These are phyloP conservation scores for Acephala macrosclerotiorum DNA, from an alignment of 2,329 filamentous ascomycete species.

Conservation along the genomic window DNA sequence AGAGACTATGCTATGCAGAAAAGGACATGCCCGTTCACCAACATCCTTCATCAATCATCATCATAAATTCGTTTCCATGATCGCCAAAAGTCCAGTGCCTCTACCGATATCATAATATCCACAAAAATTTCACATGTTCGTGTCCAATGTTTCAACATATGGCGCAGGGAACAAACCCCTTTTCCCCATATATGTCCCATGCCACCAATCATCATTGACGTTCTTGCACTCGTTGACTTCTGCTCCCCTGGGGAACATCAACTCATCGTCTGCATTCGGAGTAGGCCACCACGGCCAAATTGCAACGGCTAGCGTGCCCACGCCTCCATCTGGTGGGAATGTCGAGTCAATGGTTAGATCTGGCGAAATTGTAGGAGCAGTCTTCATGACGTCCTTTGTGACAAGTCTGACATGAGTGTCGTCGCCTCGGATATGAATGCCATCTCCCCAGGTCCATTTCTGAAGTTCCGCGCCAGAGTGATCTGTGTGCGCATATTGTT, in stretches of 20 bases:
- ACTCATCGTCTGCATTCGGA: constrained; percentile 69
- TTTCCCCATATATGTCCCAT: constrained; percentile 82
- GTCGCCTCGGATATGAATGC: constrained; percentile 38
- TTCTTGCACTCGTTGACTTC: constrained; percentile 85
- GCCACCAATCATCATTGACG: constrained; percentile 90
- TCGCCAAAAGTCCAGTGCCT: neutral
- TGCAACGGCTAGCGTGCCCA: constrained; percentile 69
- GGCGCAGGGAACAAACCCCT: constrained; percentile 82
- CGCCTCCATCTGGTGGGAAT: constrained; percentile 80
- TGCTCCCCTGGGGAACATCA: constrained; percentile 83
- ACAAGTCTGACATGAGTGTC: constrained; percentile 56
- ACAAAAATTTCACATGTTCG: neutral
- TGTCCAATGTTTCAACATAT: constrained; percentile 66
- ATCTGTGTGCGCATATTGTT: constrained; percentile 48
- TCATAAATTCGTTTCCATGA: constrained; percentile 3
- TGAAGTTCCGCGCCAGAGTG: constrained; percentile 48
- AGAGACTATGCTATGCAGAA: neutral
- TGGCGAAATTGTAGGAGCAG: constrained; percentile 43
- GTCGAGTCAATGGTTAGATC: constrained; percentile 33
- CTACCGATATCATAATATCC: neutral
- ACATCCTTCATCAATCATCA: constrained; percentile 5
- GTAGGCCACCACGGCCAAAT: constrained; percentile 82
- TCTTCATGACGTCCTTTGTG: constrained; percentile 57
- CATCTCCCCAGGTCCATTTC: constrained; percentile 60
- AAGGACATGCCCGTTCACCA: neutral